phyloP scores from a whole-genome alignment of 2,329 filamentous ascomycete species.

The Colletotrichum ledebouriae region DNA sequence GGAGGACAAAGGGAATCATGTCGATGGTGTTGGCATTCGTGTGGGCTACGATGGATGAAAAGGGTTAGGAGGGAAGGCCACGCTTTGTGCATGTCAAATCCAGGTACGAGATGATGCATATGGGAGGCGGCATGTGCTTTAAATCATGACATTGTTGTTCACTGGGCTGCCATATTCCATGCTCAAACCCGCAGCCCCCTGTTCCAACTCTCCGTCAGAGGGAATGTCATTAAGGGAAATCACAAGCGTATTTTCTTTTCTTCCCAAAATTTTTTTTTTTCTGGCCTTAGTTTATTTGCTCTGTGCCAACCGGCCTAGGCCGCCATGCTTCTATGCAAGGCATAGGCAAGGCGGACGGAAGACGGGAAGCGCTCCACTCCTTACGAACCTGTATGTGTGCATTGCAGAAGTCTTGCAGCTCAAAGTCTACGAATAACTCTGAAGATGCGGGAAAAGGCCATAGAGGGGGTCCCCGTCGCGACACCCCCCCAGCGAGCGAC shows the following conservation, averaged over 20 bases:
- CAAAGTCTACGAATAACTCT: conserved; percentile 31
- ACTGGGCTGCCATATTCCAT: conserved; percentile 9
- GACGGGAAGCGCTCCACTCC: conserved; percentile 26
- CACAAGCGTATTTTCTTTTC: conserved; percentile 7
- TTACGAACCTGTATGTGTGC: conserved; percentile 15
- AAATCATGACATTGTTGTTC: neutral
- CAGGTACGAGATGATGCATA: conserved; percentile 16
- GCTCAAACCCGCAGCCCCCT: conserved; percentile 6
- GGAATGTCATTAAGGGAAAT: neutral
- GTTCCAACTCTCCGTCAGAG: conserved; percentile 1
- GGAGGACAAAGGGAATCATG: conserved; percentile 1
- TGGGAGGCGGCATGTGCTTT: conserved; percentile 8
- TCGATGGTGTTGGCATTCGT: neutral
- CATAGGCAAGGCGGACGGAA: conserved; percentile 24
- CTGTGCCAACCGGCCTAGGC: conserved; percentile 6
- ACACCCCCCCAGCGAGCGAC: conserved; percentile 15
- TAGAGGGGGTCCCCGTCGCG: conserved; percentile 22
- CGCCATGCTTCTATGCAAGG: conserved; percentile 7
- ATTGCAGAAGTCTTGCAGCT: conserved; percentile 34
- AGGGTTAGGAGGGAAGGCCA: conserved; percentile 7
- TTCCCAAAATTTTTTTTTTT: neutral
- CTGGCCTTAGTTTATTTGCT: neutral
- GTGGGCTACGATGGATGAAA: conserved; percentile 18
- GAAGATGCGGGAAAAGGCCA: conserved; percentile 10
- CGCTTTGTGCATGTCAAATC: conserved; percentile 20